A percentile compares a stretch with the other conserved stretches of the same genome.
These are phyloP conservation scores for Pouteria campechiana DNA, from an alignment of 179 eudicot genomes.

Conservation along the genomic window DNA sequence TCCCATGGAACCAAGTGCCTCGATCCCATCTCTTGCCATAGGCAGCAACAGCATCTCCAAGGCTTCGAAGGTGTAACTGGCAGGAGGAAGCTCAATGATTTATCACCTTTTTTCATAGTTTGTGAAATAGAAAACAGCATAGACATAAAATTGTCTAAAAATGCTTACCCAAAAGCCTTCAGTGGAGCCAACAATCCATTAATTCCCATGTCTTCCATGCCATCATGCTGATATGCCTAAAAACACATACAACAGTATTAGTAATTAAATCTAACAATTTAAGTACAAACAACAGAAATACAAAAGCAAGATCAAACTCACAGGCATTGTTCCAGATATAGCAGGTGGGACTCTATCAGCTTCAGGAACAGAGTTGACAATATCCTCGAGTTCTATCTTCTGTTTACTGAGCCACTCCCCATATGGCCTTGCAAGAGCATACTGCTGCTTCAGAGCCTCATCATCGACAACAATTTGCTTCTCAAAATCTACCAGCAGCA, in stretches of 20 bases:
- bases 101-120: too few species aligned
- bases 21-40: slow-evolving; percentile 93
- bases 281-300: not conserved
- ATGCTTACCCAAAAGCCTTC: slow-evolving; percentile 89
- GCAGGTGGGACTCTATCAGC: slow-evolving; percentile 49
- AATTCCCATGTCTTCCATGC: slow-evolving; percentile 85
- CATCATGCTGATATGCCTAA: slow-evolving; percentile 22
- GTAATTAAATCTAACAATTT: not conserved
- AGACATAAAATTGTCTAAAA: not conserved
- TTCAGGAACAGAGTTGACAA: slow-evolving; percentile 70
- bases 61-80: slow-evolving; percentile 84
- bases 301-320: slow-evolving; percentile 18
- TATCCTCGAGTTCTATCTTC: slow-evolving; percentile 68
- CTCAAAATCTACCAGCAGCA: slow-evolving; percentile 98
- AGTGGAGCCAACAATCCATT: slow-evolving; percentile 83
- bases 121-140: not conserved
- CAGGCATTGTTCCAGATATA: slow-evolving; percentile 63
- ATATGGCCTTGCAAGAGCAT: slow-evolving; percentile 82
- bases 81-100: too few species aligned
- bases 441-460: slow-evolving; percentile 87
- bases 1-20: slow-evolving; percentile 99
- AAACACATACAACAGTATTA: not conserved
- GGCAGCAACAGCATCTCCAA: slow-evolving; percentile 92
- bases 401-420: slow-evolving; percentile 90
- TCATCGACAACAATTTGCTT: slow-evolving; percentile 93